Evolutionary conservation across 2,329 filamentous ascomycete genomes (phyloP).

Genomic region (Tolypocladium capitatum): DNA sequence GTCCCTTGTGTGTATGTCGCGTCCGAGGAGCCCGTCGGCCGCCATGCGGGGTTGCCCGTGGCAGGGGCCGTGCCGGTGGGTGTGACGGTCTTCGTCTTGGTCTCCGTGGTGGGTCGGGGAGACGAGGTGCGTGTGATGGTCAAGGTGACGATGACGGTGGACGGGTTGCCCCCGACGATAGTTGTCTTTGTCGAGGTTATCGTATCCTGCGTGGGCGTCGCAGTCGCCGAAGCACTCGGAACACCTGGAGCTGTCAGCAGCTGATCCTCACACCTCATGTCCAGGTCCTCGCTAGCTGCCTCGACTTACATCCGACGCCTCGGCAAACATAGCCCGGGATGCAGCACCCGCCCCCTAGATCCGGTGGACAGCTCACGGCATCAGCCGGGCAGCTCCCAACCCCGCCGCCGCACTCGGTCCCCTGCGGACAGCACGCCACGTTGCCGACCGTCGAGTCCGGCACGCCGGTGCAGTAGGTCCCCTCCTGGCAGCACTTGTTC

Average conservation of each 20-base stretch:
- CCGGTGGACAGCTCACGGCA: constrained; percentile 50
- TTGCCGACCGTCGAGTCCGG: constrained; percentile 48
- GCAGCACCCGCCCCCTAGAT: constrained; percentile 62
- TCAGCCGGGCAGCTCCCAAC: constrained; percentile 49
- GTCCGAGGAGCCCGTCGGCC: constrained; percentile 18
- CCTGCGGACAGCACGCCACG: constrained; percentile 63
- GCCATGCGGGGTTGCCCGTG: constrained; percentile 31
- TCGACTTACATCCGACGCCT: constrained; percentile 53
- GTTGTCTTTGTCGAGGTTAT: constrained; percentile 27
- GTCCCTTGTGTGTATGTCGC: constrained; percentile 24
- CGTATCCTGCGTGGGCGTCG: constrained; percentile 11
- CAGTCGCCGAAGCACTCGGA: constrained; percentile 16
- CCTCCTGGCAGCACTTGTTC: constrained; percentile 59
- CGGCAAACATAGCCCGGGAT: constrained; percentile 57
- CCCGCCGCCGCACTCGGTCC: constrained; percentile 47
- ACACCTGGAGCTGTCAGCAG: constrained; percentile 12
- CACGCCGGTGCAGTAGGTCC: constrained; percentile 53
- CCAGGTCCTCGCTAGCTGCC: neutral
- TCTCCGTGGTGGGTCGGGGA: constrained; percentile 23
- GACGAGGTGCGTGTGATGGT: constrained; percentile 23
- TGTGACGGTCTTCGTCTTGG: constrained; percentile 19
- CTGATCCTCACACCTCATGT: neutral
- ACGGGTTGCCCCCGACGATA: constrained; percentile 19
- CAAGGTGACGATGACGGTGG: constrained; percentile 27
- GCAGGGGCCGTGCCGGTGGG: constrained; percentile 21